Conservation (phyloP, 768 basidiomycete genomes). For the Amanita brunnescens region DNA sequence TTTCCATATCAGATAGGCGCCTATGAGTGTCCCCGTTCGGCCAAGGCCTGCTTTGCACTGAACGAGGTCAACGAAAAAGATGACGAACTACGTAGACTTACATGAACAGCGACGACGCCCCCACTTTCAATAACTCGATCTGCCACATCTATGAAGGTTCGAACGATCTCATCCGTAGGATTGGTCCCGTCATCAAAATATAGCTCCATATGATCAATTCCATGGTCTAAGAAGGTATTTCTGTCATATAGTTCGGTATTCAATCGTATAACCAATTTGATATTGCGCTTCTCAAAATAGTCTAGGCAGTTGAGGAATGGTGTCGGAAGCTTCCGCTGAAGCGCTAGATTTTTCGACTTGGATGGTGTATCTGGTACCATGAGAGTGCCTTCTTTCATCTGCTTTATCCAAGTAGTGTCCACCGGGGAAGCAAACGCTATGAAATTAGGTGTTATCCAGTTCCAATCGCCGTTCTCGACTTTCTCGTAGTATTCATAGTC, state of each 20-base stretch:
- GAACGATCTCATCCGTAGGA: constrained; percentile 90
- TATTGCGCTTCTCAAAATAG: constrained; percentile 79
- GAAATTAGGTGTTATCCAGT: constrained; percentile 87
- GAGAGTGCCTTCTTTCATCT: constrained; percentile 32
- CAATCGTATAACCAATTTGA: constrained; percentile 88
- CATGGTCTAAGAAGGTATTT: constrained; percentile 69
- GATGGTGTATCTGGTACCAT: constrained; percentile 16
- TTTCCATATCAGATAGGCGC: constrained; percentile 98
- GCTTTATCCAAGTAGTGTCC: constrained; percentile 73
- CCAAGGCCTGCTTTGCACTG: constrained; percentile 97
- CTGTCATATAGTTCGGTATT: constrained; percentile 91
- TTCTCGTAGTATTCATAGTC: constrained; percentile 95
- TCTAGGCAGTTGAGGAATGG: constrained; percentile 88
- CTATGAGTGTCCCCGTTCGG: constrained; percentile 92
- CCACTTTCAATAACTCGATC: constrained; percentile 71
- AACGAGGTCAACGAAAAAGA: constrained; percentile 12
- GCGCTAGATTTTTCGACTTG: constrained; percentile 39
- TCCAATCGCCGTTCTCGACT: constrained; percentile 94
- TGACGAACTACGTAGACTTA: constrained; percentile 29
- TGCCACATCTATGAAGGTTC: constrained; percentile 81
- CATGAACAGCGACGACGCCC: constrained; percentile 84
- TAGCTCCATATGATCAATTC: constrained; percentile 84
- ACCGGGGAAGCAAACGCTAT: constrained; percentile 93
- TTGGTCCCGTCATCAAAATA: constrained; percentile 99
- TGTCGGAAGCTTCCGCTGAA: constrained; percentile 69